These are phyloP conservation scores for Stephania japonica DNA, from an alignment of 164 flowering plant species.

Conservation along the genomic window DNA sequence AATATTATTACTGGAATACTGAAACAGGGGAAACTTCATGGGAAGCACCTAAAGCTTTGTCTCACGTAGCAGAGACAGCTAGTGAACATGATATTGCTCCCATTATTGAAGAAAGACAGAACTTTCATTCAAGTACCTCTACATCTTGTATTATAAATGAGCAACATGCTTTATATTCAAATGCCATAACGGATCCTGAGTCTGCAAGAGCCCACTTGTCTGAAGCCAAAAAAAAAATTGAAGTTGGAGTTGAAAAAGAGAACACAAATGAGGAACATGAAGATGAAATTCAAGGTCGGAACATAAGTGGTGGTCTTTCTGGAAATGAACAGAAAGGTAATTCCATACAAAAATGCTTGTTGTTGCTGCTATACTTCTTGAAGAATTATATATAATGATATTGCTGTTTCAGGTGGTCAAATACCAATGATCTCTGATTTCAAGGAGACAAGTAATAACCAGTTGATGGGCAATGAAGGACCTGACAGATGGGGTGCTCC, in stretches of 20 bases:
- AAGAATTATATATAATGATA: constrained; percentile 3
- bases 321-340: constrained; percentile 14
- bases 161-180: constrained; percentile 12
- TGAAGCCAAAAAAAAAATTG: constrained; percentile 11
- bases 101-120: constrained; percentile 20
- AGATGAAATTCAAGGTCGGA: constrained; percentile 13
- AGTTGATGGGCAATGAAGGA: constrained; percentile 12
- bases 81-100: constrained; percentile 22
- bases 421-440: constrained; percentile 10
- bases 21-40: constrained; percentile 96
- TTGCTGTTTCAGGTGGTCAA: constrained; percentile 10
- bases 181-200: constrained; percentile 11
- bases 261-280: constrained; percentile 16
- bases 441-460: constrained; percentile 6
- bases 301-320: constrained; percentile 8
- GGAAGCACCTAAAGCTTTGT: constrained; percentile 63
- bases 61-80: constrained; percentile 25
- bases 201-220: constrained; percentile 13
- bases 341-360: background rate
- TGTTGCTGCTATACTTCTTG: background rate
- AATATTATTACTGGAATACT: constrained; percentile 87
- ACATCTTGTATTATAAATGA: constrained; percentile 11
- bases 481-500: constrained; percentile 24
- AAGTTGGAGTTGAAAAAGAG: constrained; percentile 14
- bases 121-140: constrained; percentile 8